Percentiles rank a stretch among this genome's conserved stretches.
These are phyloP conservation scores for Alternaria angustiovoidea DNA, from an alignment of 2,329 filamentous ascomycete species.

Conservation along the genomic window DNA sequence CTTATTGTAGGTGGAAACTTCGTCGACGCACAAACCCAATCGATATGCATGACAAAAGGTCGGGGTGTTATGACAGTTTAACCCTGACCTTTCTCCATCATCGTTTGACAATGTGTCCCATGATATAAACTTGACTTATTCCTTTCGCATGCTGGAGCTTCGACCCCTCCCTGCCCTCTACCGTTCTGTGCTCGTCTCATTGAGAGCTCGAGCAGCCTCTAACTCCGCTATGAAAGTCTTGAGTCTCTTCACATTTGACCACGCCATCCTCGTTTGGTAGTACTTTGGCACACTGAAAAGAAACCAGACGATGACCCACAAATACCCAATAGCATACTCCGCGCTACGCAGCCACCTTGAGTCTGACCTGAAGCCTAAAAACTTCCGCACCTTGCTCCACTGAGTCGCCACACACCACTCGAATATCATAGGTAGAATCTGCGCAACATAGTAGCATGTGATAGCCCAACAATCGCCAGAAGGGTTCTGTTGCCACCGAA, in stretches of 20 bases:
- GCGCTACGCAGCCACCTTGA: not conserved
- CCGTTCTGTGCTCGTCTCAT: not conserved
- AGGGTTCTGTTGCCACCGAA: constrained; percentile 18
- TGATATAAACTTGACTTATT: not conserved
- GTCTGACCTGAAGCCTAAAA: constrained; percentile 3
- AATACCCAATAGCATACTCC: constrained; percentile 24
- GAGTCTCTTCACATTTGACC: constrained; percentile 19
- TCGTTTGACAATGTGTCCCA: not conserved
- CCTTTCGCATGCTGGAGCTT: not conserved
- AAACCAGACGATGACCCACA: constrained; percentile 28
- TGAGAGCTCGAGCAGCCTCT: not conserved
- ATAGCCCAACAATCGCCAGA: constrained; percentile 22
- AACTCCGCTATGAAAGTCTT: not conserved
- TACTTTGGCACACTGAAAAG: constrained; percentile 29
- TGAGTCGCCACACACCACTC: constrained; percentile 17
- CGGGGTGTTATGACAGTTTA: not conserved
- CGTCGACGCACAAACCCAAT: not conserved
- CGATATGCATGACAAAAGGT: not conserved
- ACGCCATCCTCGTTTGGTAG: constrained; percentile 14
- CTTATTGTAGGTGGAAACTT: not conserved
- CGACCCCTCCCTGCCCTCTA: not conserved
- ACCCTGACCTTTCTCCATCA: not conserved
- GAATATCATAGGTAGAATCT: constrained; percentile 28
- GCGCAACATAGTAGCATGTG: constrained; percentile 23
- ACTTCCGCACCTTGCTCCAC: constrained; percentile 10